These are phyloP conservation scores for Quercus aquifolioides DNA, from an alignment of 306 rosid genomes.

Conservation along the genomic window DNA sequence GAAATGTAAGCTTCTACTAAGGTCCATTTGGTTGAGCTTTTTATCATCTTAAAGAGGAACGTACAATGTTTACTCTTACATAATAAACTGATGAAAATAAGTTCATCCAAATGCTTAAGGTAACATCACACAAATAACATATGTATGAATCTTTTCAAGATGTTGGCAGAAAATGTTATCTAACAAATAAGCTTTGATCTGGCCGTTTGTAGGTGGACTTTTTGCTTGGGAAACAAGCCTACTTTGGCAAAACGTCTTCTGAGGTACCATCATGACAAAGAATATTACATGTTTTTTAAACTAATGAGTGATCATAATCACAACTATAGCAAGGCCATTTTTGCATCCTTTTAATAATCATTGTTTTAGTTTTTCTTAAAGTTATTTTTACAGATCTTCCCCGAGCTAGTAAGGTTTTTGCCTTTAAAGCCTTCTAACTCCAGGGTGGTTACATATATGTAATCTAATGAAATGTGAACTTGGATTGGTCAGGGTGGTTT, in stretches of 20 bases:
- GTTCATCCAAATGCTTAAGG: too few relatives aligned
- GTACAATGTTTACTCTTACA: too few relatives aligned
- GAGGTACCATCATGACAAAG: conserved; percentile 54
- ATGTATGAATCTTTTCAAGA: conserved; percentile 1
- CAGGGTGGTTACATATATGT: not conserved
- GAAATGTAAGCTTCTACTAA: too few relatives aligned
- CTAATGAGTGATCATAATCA: not conserved
- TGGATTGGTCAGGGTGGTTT: conserved; percentile 74
- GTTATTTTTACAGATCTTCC: not conserved
- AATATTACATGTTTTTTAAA: not conserved
- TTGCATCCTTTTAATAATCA: not conserved
- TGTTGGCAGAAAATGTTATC: not conserved
- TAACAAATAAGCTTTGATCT: conserved; percentile 19
- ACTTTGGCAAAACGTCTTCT: conserved; percentile 80
- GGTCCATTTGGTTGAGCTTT: too few relatives aligned
- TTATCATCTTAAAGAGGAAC: too few relatives aligned
- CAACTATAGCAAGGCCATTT: not conserved
- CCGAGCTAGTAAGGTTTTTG: too few relatives aligned
- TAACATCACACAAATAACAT: too few relatives aligned
- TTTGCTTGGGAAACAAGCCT: conserved; percentile 88
- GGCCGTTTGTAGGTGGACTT: conserved; percentile 65
- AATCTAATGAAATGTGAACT: conserved; percentile 21
- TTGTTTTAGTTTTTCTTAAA: not conserved
- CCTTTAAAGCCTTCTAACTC: not conserved
- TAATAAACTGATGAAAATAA: too few relatives aligned